These are phyloP conservation scores for Pseudocercospora eumusae DNA, from an alignment of 2,329 filamentous ascomycete species.

Conservation along the genomic window DNA sequence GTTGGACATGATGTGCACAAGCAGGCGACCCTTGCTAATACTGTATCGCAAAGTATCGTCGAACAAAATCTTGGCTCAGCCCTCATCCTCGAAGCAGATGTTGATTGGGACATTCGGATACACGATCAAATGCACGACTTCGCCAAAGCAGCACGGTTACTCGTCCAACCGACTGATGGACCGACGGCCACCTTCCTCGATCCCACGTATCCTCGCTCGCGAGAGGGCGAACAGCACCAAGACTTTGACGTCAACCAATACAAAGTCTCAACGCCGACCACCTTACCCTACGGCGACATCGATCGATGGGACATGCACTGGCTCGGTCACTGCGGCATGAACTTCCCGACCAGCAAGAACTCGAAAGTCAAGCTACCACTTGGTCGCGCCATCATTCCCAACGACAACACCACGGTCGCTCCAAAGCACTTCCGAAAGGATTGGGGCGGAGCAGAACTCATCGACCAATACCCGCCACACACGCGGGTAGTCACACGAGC, in stretches of 20 bases:
- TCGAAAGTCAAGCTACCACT: slow-evolving; percentile 16
- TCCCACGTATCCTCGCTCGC: slow-evolving; percentile 24
- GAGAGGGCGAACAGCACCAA: slow-evolving; percentile 13
- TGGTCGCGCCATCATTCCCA: slow-evolving; percentile 24
- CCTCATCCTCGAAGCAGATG: slow-evolving; percentile 49
- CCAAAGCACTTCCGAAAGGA: slow-evolving; percentile 28
- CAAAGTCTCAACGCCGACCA: slow-evolving; percentile 26
- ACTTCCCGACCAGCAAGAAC: slow-evolving; percentile 15
- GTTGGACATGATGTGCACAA: background rate
- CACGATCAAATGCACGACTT: slow-evolving; percentile 43
- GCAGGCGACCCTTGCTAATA: slow-evolving; percentile 34
- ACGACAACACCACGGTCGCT: slow-evolving; percentile 30
- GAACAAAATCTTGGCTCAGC: slow-evolving; percentile 43
- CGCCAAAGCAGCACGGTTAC: slow-evolving; percentile 43
- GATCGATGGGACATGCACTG: slow-evolving; percentile 41
- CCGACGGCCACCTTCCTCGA: slow-evolving; percentile 27
- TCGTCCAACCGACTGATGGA: slow-evolving; percentile 37
- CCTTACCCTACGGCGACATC: slow-evolving; percentile 43
- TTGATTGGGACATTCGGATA: slow-evolving; percentile 50
- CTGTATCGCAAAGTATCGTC: slow-evolving; percentile 37
- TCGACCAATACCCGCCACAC: slow-evolving; percentile 36
- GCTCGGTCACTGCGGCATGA: slow-evolving; percentile 38
- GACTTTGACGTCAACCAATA: slow-evolving; percentile 23
- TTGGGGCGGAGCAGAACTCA: slow-evolving; percentile 27
- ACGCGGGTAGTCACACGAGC: slow-evolving; percentile 50